Conservation (phyloP, 306 rosid genomes). For the Prunus kanzakura region DNA sequence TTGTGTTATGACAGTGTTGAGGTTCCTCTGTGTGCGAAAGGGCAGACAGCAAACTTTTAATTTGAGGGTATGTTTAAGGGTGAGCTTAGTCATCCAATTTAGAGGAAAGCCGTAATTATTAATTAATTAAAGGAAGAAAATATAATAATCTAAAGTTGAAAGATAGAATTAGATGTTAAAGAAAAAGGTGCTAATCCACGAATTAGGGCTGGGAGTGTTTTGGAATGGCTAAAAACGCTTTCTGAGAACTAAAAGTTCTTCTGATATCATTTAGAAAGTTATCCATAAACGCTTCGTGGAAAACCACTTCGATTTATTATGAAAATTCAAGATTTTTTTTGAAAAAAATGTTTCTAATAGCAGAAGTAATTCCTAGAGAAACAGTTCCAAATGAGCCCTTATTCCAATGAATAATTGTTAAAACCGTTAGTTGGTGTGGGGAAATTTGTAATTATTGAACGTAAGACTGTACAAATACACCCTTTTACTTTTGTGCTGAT, state of each 20-base stretch:
- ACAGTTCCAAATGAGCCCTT: rapidly evolving
- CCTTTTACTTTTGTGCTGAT: too few relatives aligned
- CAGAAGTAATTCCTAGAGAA: too few relatives aligned
- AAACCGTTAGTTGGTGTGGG: too few relatives aligned
- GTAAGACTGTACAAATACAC: too few relatives aligned
- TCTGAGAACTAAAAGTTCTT: too few relatives aligned
- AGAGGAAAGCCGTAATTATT: neutral
- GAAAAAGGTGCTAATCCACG: neutral
- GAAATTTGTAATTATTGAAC: too few relatives aligned
- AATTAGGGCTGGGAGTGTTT: neutral
- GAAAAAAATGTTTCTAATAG: too few relatives aligned
- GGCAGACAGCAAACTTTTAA: neutral
- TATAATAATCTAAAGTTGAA: neutral
- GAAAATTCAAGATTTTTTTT: too few relatives aligned
- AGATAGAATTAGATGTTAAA: neutral
- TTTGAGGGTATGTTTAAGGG: too few relatives aligned
- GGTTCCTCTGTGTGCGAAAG: neutral
- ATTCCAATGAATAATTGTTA: too few relatives aligned
- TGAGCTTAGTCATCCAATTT: neutral
- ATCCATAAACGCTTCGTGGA: rapidly evolving
- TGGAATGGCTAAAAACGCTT: too few relatives aligned
- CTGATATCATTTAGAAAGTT: rapidly evolving
- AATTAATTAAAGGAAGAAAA: neutral
- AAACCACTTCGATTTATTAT: too few relatives aligned
- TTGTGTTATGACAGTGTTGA: neutral